Percentiles rank a stretch among this genome's conserved stretches.
Conservation (phyloP, 768 basidiomycete species). For the Boletus sensibilis region DNA sequence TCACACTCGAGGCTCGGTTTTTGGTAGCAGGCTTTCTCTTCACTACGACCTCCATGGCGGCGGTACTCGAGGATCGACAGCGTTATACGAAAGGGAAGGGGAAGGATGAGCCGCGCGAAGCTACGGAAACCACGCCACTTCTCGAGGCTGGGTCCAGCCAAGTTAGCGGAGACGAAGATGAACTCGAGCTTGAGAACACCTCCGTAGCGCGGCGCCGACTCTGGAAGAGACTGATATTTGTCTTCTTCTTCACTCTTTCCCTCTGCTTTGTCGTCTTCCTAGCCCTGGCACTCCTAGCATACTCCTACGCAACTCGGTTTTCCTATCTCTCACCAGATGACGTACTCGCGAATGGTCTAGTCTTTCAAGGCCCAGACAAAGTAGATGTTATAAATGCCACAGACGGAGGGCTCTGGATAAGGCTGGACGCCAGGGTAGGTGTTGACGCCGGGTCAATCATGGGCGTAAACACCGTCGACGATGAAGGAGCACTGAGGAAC, state of each 20-base stretch:
- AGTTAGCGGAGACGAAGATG: conserved; percentile 21
- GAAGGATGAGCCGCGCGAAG: conserved; percentile 22
- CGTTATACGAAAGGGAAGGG: conserved; percentile 26
- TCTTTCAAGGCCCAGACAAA: conserved; percentile 58
- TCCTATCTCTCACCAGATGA: conserved; percentile 55
- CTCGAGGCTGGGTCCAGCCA: conserved; percentile 26
- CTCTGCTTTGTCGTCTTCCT: conserved; percentile 47
- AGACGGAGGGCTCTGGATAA: conserved; percentile 59
- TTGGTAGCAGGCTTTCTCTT: not conserved
- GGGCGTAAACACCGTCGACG: conserved; percentile 48
- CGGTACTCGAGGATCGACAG: conserved; percentile 15
- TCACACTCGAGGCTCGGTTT: conserved; percentile 1
- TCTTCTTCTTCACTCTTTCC: conserved; percentile 59
- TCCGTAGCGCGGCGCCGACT: conserved; percentile 28
- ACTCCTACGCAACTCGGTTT: conserved; percentile 62
- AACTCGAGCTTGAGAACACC: conserved; percentile 21
- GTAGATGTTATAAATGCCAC: conserved; percentile 65
- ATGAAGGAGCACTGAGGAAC: conserved; percentile 44
- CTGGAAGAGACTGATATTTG: conserved; percentile 36
- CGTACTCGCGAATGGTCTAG: conserved; percentile 53
- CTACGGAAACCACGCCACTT: conserved; percentile 33
- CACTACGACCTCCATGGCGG: conserved; percentile 23
- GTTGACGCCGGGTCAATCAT: conserved; percentile 65
- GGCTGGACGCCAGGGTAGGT: conserved; percentile 56
- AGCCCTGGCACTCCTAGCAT: conserved; percentile 52